These are phyloP conservation scores for Lasiosphaeria ovina DNA, from an alignment of 495 filamentous ascomycete genomes.

Conservation along the genomic window DNA sequence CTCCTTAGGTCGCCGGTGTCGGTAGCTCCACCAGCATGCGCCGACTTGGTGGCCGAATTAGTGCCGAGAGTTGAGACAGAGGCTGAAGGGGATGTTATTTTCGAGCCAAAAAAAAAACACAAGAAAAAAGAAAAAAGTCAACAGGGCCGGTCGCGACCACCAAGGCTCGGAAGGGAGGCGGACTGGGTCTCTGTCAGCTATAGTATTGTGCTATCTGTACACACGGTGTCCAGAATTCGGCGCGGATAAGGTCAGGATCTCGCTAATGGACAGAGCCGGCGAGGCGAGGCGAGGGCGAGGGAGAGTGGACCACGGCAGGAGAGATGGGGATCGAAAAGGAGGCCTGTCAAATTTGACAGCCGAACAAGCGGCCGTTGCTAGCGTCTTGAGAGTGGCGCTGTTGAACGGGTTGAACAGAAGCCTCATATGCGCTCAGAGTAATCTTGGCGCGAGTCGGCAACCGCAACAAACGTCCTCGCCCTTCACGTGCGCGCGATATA, in stretches of 20 bases:
- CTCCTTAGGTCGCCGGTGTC: too few species aligned
- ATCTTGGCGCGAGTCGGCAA: background rate
- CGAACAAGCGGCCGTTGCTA: conserved; percentile 1
- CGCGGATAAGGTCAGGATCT: too few species aligned
- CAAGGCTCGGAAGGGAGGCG: background rate
- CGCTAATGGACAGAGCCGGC: too few species aligned
- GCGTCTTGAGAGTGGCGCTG: background rate
- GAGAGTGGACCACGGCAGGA: too few species aligned
- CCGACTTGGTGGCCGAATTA: too few species aligned
- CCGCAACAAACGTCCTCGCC: background rate
- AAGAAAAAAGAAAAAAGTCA: conserved; percentile 4
- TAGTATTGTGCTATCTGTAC: background rate
- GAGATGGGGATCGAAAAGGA: background rate
- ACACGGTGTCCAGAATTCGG: too few species aligned
- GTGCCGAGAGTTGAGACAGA: too few species aligned
- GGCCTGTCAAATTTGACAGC: conserved; percentile 1
- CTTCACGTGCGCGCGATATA: background rate
- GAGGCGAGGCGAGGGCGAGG: too few species aligned
- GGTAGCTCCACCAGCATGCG: too few species aligned
- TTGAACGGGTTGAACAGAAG: conserved; percentile 1
- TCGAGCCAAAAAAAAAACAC: background rate
- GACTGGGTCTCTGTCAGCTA: background rate
- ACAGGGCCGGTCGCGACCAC: background rate
- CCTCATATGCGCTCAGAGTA: background rate
- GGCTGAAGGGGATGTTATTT: too few species aligned